A percentile compares a stretch with the other conserved stretches of the same genome.
phyloP scores from a whole-genome alignment of 768 basidiomycete species.

The Amanita jacksonii region DNA sequence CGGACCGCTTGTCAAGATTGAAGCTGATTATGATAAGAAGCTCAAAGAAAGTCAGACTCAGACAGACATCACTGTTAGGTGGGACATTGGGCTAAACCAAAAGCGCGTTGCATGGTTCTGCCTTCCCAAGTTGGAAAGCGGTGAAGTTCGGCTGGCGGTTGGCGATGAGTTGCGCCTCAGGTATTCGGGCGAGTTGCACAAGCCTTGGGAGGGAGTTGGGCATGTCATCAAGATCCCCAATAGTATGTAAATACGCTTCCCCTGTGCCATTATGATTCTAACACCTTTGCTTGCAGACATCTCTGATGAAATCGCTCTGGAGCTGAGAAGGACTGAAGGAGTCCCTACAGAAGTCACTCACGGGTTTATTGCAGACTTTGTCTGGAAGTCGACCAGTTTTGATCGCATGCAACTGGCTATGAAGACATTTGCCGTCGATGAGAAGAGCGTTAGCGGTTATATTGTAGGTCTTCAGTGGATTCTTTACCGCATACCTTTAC shows the following conservation, averaged over 20 bases:
- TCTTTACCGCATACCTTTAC: no score
- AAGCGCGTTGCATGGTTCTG: conserved; percentile 98
- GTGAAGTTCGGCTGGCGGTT: conserved; percentile 92
- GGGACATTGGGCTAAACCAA: conserved; percentile 98
- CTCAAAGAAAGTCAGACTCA: conserved; percentile 99
- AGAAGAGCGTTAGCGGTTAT: conserved; percentile 98
- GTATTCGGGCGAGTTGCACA: conserved; percentile 83
- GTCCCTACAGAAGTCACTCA: conserved; percentile 92
- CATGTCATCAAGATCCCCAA: conserved; percentile 99
- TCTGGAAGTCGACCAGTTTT: conserved; percentile 99
- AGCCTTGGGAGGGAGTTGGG: conserved; percentile 94
- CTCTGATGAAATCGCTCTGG: conserved; percentile 95
- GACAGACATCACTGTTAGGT: conserved; percentile 89
- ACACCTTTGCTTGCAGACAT: conserved; percentile 53
- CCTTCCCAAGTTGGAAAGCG: conserved; percentile 94
- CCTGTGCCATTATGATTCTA: conserved; percentile 7
- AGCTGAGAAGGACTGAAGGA: conserved; percentile 82
- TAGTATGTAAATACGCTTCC: conserved; percentile 46
- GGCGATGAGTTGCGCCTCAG: conserved; percentile 91
- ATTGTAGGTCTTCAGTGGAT: conserved; percentile 75
- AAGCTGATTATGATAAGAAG: conserved; percentile 97
- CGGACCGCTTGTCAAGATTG: conserved; percentile 98
- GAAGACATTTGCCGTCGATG: conserved; percentile 99
- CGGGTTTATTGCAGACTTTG: conserved; percentile 96
- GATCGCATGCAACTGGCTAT: conserved; percentile 99